Evolutionary conservation across 495 filamentous ascomycete genomes (phyloP).

Genomic region (Paragyromitra xinjiangensis): DNA sequence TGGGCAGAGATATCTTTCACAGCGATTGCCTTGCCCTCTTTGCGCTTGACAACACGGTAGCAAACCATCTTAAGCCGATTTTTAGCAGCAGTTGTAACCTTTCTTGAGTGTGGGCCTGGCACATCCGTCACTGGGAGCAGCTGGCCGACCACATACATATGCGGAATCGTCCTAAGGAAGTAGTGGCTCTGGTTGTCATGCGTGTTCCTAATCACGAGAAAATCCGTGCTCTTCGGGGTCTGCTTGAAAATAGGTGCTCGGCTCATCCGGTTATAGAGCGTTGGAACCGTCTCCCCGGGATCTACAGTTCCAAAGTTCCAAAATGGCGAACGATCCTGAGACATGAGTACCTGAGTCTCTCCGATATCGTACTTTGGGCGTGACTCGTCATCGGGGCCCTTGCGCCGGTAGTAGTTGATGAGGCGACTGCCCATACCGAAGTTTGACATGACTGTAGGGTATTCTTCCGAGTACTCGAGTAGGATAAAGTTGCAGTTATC

Average conservation of each 20-base stretch:
- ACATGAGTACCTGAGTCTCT: constrained; percentile 83
- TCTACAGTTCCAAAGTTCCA: constrained; percentile 92
- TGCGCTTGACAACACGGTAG: constrained; percentile 82
- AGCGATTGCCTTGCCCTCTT: constrained; percentile 70
- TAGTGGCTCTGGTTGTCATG: constrained; percentile 76
- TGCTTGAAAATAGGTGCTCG: constrained; percentile 93
- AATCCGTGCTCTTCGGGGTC: constrained; percentile 78
- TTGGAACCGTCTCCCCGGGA: constrained; percentile 84
- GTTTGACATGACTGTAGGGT: constrained; percentile 87
- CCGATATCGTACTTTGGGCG: constrained; percentile 81
- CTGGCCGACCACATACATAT: constrained; percentile 89
- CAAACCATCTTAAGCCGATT: constrained; percentile 95
- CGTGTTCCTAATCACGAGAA: constrained; percentile 81
- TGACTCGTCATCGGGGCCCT: constrained; percentile 77
- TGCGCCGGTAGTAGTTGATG: constrained; percentile 95
- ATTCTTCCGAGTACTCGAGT: constrained; percentile 95
- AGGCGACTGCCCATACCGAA: constrained; percentile 96
- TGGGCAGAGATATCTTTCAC: constrained; percentile 85
- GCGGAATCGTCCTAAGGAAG: constrained; percentile 85
- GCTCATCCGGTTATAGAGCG: constrained; percentile 94
- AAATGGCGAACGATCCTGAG: constrained; percentile 94
- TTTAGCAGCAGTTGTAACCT: constrained; percentile 92
- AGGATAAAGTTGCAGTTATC: constrained; percentile 88
- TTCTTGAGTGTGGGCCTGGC: constrained; percentile 89
- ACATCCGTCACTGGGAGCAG: constrained; percentile 90